These are phyloP conservation scores for Mortierella hygrophila DNA, from an alignment of 192 early-diverging fungal species.

Conservation along the genomic window DNA sequence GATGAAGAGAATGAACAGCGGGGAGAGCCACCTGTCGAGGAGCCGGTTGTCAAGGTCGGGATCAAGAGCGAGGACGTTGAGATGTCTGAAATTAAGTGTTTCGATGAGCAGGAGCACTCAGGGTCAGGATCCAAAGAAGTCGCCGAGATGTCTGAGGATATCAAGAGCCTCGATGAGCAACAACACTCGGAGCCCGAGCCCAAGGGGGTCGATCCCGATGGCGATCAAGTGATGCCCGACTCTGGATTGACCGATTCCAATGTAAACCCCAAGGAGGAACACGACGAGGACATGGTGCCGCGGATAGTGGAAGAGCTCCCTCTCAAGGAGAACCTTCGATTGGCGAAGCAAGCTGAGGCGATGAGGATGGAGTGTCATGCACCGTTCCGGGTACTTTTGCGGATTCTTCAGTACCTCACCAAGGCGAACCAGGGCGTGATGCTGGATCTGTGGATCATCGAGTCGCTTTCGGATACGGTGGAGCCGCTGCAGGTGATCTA, in stretches of 20 bases:
- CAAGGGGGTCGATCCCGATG: neutral
- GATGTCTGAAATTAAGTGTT: neutral
- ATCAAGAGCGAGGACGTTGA: neutral
- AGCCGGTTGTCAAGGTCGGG: neutral
- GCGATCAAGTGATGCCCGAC: neutral
- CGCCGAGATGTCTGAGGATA: neutral
- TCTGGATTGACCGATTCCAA: neutral
- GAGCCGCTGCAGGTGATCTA: conserved; percentile 27
- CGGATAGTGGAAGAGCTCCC: neutral
- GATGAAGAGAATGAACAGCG: neutral
- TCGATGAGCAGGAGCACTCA: neutral
- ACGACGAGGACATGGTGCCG: neutral
- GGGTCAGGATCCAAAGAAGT: neutral
- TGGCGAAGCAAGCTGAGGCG: conserved; percentile 37
- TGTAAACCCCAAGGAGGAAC: neutral
- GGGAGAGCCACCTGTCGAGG: neutral
- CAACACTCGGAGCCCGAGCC: neutral
- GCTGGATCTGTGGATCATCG: conserved; percentile 48
- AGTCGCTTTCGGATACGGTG: conserved; percentile 36
- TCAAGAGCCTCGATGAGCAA: neutral
- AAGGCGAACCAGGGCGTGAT: conserved; percentile 30
- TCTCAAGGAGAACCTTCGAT: neutral
- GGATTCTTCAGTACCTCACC: conserved; percentile 41
- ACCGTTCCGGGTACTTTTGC: conserved; percentile 37
- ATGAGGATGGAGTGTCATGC: conserved; percentile 30